Conservation (phyloP, 176 grass and related monocot genomes). For the Elymus sibiricus region DNA sequence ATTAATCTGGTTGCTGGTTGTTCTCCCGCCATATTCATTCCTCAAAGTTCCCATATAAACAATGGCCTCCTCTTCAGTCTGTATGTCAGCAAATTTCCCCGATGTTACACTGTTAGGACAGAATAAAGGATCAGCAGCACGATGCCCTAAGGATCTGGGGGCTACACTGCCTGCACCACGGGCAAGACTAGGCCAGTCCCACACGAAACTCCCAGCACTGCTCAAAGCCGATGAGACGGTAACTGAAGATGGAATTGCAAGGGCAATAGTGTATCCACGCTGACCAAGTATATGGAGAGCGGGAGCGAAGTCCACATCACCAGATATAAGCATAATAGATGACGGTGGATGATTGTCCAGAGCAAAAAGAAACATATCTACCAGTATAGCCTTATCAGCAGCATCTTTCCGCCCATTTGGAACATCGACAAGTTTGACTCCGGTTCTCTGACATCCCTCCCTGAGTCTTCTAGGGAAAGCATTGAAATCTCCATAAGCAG, state of each 20-base stretch:
- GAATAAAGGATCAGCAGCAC: slow-evolving; percentile 33
- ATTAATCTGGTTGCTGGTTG: slow-evolving; percentile 41
- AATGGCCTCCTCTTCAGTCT: slow-evolving; percentile 74
- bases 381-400: slow-evolving; percentile 81
- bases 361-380: slow-evolving; percentile 90
- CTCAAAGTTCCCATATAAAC: slow-evolving; percentile 57
- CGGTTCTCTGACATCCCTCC: slow-evolving; percentile 89
- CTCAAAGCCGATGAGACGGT: slow-evolving; percentile 65
- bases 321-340: slow-evolving; percentile 82
- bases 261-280: slow-evolving; percentile 66
- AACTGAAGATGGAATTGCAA: slow-evolving; percentile 70
- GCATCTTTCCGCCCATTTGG: slow-evolving; percentile 86
- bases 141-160: slow-evolving; percentile 32
- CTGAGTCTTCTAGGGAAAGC: slow-evolving; percentile 85
- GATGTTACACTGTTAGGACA: slow-evolving; percentile 22
- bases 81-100: slow-evolving; percentile 31
- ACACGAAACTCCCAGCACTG: slow-evolving; percentile 72
- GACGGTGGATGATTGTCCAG: slow-evolving; percentile 71
- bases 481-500: slow-evolving; percentile 96
- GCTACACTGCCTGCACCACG: slow-evolving; percentile 63
- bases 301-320: slow-evolving; percentile 82
- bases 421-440: slow-evolving; percentile 85
- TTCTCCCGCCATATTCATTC: slow-evolving; percentile 37
- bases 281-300: slow-evolving; percentile 88
- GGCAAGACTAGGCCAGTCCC: slow-evolving; percentile 83